Conservation (phyloP, 2,329 filamentous ascomycete species). For the Ophiobolus disseminans region DNA sequence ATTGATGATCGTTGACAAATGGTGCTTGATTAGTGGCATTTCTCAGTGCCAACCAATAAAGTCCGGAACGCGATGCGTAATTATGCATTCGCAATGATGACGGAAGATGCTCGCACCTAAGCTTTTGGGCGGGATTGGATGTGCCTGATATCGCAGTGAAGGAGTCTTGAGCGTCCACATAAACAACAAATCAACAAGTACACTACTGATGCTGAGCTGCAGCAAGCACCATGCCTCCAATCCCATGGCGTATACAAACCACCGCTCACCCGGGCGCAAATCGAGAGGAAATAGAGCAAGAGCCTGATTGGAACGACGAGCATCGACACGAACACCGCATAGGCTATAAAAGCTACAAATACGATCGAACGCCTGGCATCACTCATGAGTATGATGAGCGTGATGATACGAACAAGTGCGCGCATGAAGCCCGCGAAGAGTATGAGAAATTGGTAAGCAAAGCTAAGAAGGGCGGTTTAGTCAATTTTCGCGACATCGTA, state of each 20-base stretch:
- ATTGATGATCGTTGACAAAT: slow-evolving; percentile 3
- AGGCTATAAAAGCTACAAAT: slow-evolving; percentile 50
- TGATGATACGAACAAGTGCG: slow-evolving; percentile 28
- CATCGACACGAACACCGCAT: slow-evolving; percentile 48
- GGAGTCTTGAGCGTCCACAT: too few species aligned
- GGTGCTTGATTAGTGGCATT: neutral
- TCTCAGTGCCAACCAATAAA: neutral
- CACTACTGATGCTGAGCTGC: neutral
- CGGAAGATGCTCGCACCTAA: slow-evolving; percentile 1
- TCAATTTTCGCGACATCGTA: slow-evolving; percentile 50
- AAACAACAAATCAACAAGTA: too few species aligned
- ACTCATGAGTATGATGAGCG: slow-evolving; percentile 43
- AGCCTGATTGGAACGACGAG: slow-evolving; percentile 52
- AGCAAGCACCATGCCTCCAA: slow-evolving; percentile 29
- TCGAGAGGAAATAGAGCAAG: slow-evolving; percentile 50
- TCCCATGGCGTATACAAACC: slow-evolving; percentile 37
- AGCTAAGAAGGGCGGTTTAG: slow-evolving; percentile 38
- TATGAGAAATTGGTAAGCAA: slow-evolving; percentile 31
- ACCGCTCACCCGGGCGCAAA: slow-evolving; percentile 50
- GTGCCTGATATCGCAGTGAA: neutral
- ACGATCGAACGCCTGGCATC: slow-evolving; percentile 49
- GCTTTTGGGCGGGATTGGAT: neutral
- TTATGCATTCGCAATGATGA: neutral
- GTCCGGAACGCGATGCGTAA: neutral
- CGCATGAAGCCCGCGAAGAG: slow-evolving; percentile 34